A percentile compares a stretch with the other conserved stretches of the same genome.
Conservation (phyloP, 768 basidiomycete species). For the Leccinum subgranulosum region DNA sequence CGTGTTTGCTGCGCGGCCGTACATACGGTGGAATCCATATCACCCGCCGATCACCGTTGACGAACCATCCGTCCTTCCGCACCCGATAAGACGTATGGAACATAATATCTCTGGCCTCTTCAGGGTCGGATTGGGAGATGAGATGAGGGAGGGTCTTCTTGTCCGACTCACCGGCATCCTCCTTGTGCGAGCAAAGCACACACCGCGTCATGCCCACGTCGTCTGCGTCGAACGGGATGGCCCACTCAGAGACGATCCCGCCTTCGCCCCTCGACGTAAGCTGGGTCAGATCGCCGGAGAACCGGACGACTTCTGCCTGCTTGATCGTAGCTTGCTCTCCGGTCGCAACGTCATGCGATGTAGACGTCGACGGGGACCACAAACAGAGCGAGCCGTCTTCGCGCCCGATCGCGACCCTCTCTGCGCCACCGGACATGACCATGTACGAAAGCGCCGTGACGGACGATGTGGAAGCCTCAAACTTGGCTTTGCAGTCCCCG, state of each 20-base stretch:
- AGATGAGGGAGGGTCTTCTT: background rate
- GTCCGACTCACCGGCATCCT: background rate
- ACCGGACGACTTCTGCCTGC: slow-evolving; percentile 4
- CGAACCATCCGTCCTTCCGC: slow-evolving; percentile 21
- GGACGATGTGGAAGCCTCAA: background rate
- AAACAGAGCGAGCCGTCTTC: slow-evolving; percentile 17
- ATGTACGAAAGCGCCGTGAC: slow-evolving; percentile 21
- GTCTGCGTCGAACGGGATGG: slow-evolving; percentile 1
- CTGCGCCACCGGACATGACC: background rate
- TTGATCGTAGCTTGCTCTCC: slow-evolving; percentile 4
- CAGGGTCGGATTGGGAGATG: slow-evolving; percentile 7
- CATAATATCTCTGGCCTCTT: slow-evolving; percentile 4
- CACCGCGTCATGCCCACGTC: background rate
- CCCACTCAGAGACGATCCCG: slow-evolving; percentile 8
- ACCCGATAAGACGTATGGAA: slow-evolving; percentile 11
- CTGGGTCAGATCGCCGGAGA: slow-evolving; percentile 6
- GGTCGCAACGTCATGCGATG: slow-evolving; percentile 6
- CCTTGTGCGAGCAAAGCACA: background rate
- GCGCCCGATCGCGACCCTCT: slow-evolving; percentile 13
- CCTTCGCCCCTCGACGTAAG: slow-evolving; percentile 7
- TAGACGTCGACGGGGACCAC: slow-evolving; percentile 16
- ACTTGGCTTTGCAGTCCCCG: slow-evolving; percentile 11
- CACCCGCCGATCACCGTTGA: slow-evolving; percentile 13
- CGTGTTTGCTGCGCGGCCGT: slow-evolving; percentile 3
- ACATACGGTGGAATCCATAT: slow-evolving; percentile 9